These are phyloP conservation scores for Gynandropsis gynandra DNA, from an alignment of 345 rosid species.

Conservation along the genomic window DNA sequence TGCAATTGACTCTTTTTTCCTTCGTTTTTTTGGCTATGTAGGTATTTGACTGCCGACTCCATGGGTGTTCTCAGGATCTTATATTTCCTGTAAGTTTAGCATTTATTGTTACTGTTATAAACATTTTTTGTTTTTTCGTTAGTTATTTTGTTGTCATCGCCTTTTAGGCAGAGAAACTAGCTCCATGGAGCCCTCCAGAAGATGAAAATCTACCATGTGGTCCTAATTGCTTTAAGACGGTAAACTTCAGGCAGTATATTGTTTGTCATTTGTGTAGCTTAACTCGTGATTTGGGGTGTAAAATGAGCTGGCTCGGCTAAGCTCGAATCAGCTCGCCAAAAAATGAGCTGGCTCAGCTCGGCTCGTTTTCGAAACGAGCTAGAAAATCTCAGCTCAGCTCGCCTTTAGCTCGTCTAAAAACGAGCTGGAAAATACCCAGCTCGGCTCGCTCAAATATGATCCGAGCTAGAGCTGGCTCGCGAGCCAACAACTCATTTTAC, in stretches of 20 bases:
- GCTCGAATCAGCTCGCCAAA: too few relatives aligned
- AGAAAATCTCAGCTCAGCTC: too few relatives aligned
- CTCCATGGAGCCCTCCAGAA: slow-evolving; percentile 52
- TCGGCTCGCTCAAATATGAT: too few relatives aligned
- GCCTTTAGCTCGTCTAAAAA: too few relatives aligned
- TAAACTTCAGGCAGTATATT: slow-evolving; percentile 20
- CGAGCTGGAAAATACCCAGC: too few relatives aligned
- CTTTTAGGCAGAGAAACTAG: slow-evolving; percentile 76
- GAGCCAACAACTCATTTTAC: too few relatives aligned
- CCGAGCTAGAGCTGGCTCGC: too few relatives aligned
- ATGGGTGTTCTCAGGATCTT: slow-evolving; percentile 99
- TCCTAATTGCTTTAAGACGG: slow-evolving; percentile 67
- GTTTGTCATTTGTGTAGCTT: slow-evolving; percentile 12
- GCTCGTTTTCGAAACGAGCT: too few relatives aligned
- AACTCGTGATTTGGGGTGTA: too few relatives aligned
- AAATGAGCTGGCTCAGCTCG: too few relatives aligned
- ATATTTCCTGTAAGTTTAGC: slow-evolving; percentile 73
- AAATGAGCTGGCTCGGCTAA: too few relatives aligned
- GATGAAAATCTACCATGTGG: slow-evolving; percentile 76
- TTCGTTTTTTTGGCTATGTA: slow-evolving; percentile 39
- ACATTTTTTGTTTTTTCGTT: slow-evolving; percentile 16
- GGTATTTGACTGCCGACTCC: slow-evolving; percentile 98
- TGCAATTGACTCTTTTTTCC: slow-evolving; percentile 4
- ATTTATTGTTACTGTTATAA: slow-evolving; percentile 12
- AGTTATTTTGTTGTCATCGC: slow-evolving; percentile 6